Evolutionary conservation across 1,284 basidiomycete species (phyloP), one percentile per base, ranked within the genome.

Genomic region (Apiotrichum montevideense): DNA sequence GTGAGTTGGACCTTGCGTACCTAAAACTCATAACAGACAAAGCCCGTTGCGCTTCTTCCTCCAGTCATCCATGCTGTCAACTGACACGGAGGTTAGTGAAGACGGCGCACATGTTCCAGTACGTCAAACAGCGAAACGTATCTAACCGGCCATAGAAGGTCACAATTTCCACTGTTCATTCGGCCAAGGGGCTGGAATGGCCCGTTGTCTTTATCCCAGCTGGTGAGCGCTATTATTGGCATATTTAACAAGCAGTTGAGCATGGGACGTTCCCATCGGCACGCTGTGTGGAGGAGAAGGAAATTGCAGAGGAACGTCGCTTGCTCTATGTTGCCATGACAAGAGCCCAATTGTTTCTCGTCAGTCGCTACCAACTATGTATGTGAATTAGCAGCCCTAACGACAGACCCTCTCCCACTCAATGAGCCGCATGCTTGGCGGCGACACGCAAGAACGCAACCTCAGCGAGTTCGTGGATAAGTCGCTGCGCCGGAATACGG

Each of bases 171-270:
- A 95, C 91, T 0, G 90, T 89, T 51, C 92, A 96, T 76, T 84
- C 89, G 9, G 90, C 91, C 0, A 96, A 96, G 74, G 91, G 91
- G 0, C 79, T 95, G 6, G 91, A 96, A 73, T 96, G 90, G 90
- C 90, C 90, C 0, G 87, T 75, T 0, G 74, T 76, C 0, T 76
- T 77, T 51, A 68, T 77, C n/a, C 75, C 69, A 41, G 75, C 61
- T 54, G 69, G 77, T 68, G 56, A 64, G 70, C 7, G 2, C 7
- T 7, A 14, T 9, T 34, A 21, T 3, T 32, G 13, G 3, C 8
- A n/a, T 6, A 32, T 51, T 62, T 14, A 58, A 34, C 6, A 10
- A 42, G 10, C 61, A 87, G 87, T 87, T 10, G 90, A 92, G 68
- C 75, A 84, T 46, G 87, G 86, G 0, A 86, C 83, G 0, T 90